Evolutionary conservation across 1,284 basidiomycete genomes (phyloP).

Genomic region (Moesziomyces sp.): DNA sequence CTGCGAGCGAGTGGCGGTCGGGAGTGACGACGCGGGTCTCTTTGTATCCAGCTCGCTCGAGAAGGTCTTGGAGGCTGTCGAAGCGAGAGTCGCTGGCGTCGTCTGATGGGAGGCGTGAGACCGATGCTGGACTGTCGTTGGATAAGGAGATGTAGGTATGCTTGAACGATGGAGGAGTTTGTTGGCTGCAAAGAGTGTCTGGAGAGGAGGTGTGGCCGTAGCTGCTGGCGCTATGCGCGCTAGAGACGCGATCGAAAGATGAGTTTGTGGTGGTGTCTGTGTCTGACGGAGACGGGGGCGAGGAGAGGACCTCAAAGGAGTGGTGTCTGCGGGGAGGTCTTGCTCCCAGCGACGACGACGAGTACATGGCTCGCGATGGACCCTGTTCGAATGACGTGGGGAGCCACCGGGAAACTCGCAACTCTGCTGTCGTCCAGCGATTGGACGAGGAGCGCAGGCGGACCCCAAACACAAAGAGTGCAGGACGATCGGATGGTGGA

Average conservation of each 20-base stretch:
- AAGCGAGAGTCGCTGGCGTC: slow-evolving; percentile 36
- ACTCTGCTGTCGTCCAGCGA: slow-evolving; percentile 3
- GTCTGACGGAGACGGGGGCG: slow-evolving; percentile 15
- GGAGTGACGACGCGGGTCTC: slow-evolving; percentile 65
- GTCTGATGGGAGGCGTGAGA: neutral
- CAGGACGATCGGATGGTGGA: slow-evolving; percentile 8
- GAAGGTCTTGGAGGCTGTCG: slow-evolving; percentile 62
- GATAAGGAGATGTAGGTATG: neutral
- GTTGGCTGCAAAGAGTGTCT: neutral
- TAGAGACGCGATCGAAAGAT: slow-evolving; percentile 18
- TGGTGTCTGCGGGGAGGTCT: slow-evolving; percentile 9
- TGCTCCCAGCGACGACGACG: slow-evolving; percentile 8
- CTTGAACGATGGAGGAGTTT: neutral
- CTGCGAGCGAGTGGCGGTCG: slow-evolving; percentile 25
- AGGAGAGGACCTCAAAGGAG: slow-evolving; percentile 5
- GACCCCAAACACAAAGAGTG: slow-evolving; percentile 1
- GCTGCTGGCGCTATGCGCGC: slow-evolving; percentile 11
- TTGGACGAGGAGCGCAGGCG: slow-evolving; percentile 1
- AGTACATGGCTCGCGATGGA: slow-evolving; percentile 12
- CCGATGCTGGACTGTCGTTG: neutral
- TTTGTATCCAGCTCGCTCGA: slow-evolving; percentile 64
- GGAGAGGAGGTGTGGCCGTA: slow-evolving; percentile 6
- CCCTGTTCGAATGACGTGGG: neutral
- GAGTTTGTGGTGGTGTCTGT: neutral
- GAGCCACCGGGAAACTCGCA: too few relatives aligned